Base-by-base conservation (phyloP, 2,329 filamentous ascomycete species). In the Cytospora piceicola region DNA sequence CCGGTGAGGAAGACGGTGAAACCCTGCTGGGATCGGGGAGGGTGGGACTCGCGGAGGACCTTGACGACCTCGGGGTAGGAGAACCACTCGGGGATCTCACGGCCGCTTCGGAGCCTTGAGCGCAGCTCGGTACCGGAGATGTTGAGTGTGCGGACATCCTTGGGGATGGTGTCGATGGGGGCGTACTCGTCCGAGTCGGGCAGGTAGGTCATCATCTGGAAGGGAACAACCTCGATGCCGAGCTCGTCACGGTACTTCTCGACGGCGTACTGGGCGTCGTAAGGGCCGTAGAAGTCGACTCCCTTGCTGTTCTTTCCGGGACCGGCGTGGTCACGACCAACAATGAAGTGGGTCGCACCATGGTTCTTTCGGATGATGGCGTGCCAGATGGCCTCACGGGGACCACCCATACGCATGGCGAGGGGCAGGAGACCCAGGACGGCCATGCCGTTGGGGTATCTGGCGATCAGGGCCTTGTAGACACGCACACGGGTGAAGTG, bases 361-460 rank as follows among this genome's bases (percentile, higher is more conserved):
- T 97, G 94, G 82, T 99, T 99, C 90, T 98, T 99, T 77, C 95
- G 93, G 85, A 99, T 99, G 75, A 99, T 97, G 76, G 95, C 95
- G 85, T 99, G 95, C 95, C 95, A 99, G 82, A 99, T 93, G 72
- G 95, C 95, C 84, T 99, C 95, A 72, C 95, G 92, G 70, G 95
- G 95, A 74, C 95, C 95, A 76, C 93, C 95, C 95, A 99, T 99
- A 77, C 95, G 91, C 95, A 99, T 99, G 74, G 95, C 95, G 70
- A 99, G 86, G 66, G 94, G 94, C 63, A 99, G 87, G 52, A 99
- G 92, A 80, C 93, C 94, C 70, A 99, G 88, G 49, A 96, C 93
- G 67, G 95, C 95, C 95, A 99, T 99, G 75, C 95, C 95, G 80
- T 98, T 99, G 79, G 95, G 95, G 83, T 99, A 99, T 76, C 95